Evolutionary conservation across 2,329 filamentous ascomycete genomes (phyloP), one percentile per base, ranked within the genome.

Genomic region (Pseudogymnoascus pannorum): DNA sequence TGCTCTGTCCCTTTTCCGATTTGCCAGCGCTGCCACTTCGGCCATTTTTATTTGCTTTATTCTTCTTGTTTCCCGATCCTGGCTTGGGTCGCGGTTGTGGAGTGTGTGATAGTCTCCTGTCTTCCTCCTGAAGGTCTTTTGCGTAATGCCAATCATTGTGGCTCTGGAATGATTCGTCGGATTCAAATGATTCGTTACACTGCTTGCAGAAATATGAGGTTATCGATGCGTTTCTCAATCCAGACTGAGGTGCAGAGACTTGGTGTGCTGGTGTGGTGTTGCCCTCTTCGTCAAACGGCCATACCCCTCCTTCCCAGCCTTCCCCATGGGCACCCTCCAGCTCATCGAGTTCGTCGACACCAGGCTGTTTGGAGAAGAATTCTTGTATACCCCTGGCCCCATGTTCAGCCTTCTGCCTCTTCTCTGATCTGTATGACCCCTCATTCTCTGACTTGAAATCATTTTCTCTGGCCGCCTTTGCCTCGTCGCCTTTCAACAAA

Each of bases 131-230:
- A 29, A 99, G 79, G 68, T 93, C 89, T 75, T 89, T 91, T 51
- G 94, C 94, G 75, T 96, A 88, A 75, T 99, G 94, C 87, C 92
- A 97, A 73, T 99, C 94, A 60, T 87, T 80, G 73, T 99, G 94
- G 74, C 89, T 92, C 66, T 86, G 82, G 54, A 85, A 71, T 67
- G 82, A 81, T 61, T 87, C 83, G 24, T 77, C 71, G 38, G 79
- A 77, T 11, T 80, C 77, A 33, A 94, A 77, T n/a, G 72, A 71
- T 68, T 81, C 79, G 63, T 81, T 79, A 73, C 92, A 96, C 64
- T 84, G 84, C 58, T 77, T 71, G 73, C 91, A 96, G 42, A 48
- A 48, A 48, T 48, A 48, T 24, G 42, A 48, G 6, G 12, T 24
- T 48, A 48, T 48, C 5, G 42, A 48, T 48, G 42, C 42, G 12